phyloP scores from a whole-genome alignment of 129 eudicot genomes.

The Saussurea involucrata region DNA sequence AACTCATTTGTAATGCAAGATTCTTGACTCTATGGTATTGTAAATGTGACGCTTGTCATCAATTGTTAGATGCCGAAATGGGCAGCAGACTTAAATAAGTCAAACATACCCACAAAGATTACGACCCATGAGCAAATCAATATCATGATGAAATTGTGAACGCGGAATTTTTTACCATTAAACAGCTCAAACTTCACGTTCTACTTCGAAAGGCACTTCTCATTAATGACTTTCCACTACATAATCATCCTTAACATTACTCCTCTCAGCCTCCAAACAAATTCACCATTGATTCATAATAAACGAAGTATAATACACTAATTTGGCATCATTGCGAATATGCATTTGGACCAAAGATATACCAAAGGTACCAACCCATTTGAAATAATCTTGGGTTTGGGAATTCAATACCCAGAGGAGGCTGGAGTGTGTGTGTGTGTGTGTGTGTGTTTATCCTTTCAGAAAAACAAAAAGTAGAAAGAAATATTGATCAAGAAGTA shows the following conservation, averaged over 20 bases:
- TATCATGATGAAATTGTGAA: neutral
- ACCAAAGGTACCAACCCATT: neutral
- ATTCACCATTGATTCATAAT: neutral
- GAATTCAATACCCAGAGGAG: neutral
- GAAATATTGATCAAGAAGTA: conserved; percentile 1
- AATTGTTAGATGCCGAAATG: neutral
- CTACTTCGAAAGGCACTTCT: neutral
- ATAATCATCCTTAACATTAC: neutral
- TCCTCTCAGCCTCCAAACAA: neutral
- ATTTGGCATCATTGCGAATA: neutral
- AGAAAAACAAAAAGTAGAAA: neutral
- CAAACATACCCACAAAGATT: neutral
- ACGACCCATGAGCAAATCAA: neutral
- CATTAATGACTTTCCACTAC: too few relatives aligned
- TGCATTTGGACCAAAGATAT: neutral
- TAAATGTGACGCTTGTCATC: neutral
- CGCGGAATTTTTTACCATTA: neutral
- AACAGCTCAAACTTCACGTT: neutral
- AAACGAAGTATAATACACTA: neutral
- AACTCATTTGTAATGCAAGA: neutral
- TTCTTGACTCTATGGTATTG: neutral
- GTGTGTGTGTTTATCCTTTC: neutral
- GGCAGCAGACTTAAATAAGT: neutral
- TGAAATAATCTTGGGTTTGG: neutral
- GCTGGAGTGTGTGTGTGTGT: neutral